phyloP scores from a whole-genome alignment of 768 basidiomycete genomes.

The Boletus vermiculosoides region DNA sequence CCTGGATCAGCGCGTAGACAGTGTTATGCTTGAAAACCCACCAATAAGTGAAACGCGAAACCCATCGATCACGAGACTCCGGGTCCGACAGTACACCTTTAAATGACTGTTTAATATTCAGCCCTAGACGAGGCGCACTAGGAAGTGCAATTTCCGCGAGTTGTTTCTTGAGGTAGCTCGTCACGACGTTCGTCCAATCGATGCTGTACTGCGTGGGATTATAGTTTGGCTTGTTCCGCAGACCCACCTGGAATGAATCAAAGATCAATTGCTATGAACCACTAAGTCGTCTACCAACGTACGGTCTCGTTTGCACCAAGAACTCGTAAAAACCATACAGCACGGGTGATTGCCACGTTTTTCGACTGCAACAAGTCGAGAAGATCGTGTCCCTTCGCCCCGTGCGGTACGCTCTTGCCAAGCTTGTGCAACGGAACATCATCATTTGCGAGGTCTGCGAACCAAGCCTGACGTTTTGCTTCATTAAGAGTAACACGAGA shows the following conservation, averaged over 20 bases:
- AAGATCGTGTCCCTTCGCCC: conserved; percentile 81
- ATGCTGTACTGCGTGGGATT: conserved; percentile 81
- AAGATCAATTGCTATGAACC: not conserved
- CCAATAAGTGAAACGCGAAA: conserved; percentile 79
- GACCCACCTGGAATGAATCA: conserved; percentile 56
- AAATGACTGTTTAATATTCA: conserved; percentile 83
- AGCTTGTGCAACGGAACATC: conserved; percentile 78
- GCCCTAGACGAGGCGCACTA: conserved; percentile 68
- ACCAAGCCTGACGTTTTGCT: conserved; percentile 77
- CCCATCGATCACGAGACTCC: conserved; percentile 72
- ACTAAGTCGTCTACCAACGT: conserved; percentile 5
- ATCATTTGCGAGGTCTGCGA: conserved; percentile 77
- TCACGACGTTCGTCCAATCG: conserved; percentile 83
- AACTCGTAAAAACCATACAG: conserved; percentile 85
- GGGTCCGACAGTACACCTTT: conserved; percentile 75
- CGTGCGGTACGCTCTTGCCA: conserved; percentile 83
- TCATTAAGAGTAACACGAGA: conserved; percentile 82
- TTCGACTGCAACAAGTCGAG: conserved; percentile 76
- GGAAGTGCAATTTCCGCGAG: conserved; percentile 76
- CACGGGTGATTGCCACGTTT: conserved; percentile 74
- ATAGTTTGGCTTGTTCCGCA: conserved; percentile 76
- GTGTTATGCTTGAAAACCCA: conserved; percentile 27
- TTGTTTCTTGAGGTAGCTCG: conserved; percentile 80
- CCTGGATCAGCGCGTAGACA: not conserved
- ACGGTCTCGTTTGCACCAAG: conserved; percentile 88